These are phyloP conservation scores for Globisporangium middletonii DNA, from an alignment of 352 stramenopile genomes.

Conservation along the genomic window DNA sequence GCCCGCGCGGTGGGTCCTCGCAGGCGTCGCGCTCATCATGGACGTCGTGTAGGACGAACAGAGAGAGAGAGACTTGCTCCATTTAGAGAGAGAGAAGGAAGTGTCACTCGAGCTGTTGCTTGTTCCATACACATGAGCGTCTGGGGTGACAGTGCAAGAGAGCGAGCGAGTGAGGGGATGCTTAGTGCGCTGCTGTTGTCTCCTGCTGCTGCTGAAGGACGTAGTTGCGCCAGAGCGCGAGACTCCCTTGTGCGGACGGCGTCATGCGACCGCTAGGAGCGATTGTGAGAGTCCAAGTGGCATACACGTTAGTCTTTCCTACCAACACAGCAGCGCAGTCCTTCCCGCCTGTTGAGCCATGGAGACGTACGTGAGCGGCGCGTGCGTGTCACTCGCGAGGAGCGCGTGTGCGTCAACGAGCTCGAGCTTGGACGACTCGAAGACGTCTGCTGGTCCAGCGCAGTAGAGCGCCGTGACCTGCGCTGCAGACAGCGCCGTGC, in stretches of 20 bases:
- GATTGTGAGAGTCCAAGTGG: neutral
- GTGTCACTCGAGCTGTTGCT: neutral
- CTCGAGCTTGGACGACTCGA: conserved; percentile 51
- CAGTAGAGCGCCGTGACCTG: conserved; percentile 38
- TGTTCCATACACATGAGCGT: neutral
- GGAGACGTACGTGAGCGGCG: conserved; percentile 22
- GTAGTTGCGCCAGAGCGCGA: conserved; percentile 38
- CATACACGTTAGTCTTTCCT: neutral
- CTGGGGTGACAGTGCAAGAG: neutral
- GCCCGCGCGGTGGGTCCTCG: conserved; percentile 92
- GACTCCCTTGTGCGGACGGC: conserved; percentile 37
- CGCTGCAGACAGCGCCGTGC: conserved; percentile 23
- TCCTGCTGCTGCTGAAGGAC: conserved; percentile 1
- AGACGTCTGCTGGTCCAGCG: conserved; percentile 39
- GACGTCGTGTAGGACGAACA: conserved; percentile 61
- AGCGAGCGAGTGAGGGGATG: too few relatives aligned
- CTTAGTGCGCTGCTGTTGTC: neutral
- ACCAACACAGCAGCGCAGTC: too few relatives aligned
- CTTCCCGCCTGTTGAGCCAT: too few relatives aligned
- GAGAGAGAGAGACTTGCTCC: neutral
- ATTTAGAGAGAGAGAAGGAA: neutral
- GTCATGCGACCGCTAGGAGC: conserved; percentile 25
- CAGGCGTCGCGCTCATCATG: conserved; percentile 95
- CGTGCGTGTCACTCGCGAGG: conserved; percentile 13
- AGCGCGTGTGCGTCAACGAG: conserved; percentile 32